These are phyloP conservation scores for Gossypium bickii DNA, from an alignment of 345 rosid species.

Conservation along the genomic window DNA sequence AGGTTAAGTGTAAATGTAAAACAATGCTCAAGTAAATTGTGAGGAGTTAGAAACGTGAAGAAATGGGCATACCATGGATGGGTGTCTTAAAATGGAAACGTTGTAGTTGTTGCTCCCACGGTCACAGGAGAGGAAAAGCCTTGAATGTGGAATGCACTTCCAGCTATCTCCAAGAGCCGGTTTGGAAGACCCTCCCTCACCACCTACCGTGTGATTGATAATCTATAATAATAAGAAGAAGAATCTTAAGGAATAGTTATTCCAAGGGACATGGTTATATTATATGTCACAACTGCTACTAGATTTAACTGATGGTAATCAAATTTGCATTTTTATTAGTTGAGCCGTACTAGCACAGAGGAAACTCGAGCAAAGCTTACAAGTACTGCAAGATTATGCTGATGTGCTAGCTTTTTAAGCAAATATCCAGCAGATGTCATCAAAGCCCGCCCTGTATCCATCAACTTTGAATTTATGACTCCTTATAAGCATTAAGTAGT, in stretches of 20 bases:
- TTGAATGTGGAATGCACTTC: slow-evolving; percentile 76
- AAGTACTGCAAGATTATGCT: slow-evolving; percentile 55
- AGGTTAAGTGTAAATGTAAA: background rate
- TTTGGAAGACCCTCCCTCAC: slow-evolving; percentile 59
- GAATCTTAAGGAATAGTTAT: background rate
- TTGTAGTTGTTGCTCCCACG: slow-evolving; percentile 32
- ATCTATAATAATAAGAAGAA: slow-evolving; percentile 37
- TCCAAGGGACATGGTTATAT: background rate
- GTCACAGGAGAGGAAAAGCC: slow-evolving; percentile 55
- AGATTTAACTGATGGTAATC: background rate
- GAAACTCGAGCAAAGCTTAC: slow-evolving; percentile 33
- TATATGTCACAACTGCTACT: background rate
- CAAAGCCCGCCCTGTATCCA: slow-evolving; percentile 60
- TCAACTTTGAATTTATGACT: slow-evolving; percentile 13
- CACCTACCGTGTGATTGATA: slow-evolving; percentile 77
- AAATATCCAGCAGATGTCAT: slow-evolving; percentile 66
- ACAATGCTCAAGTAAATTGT: background rate
- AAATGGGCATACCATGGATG: slow-evolving; percentile 40
- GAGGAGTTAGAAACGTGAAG: background rate
- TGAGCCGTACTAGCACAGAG: background rate
- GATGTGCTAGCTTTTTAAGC: slow-evolving; percentile 79
- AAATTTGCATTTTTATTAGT: background rate
- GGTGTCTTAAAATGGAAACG: slow-evolving; percentile 59
- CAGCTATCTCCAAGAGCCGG: slow-evolving; percentile 92
- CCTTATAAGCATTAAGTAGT: background rate